Conservation (phyloP, 148 eudicot genomes). For the Pouteria glomerata region DNA sequence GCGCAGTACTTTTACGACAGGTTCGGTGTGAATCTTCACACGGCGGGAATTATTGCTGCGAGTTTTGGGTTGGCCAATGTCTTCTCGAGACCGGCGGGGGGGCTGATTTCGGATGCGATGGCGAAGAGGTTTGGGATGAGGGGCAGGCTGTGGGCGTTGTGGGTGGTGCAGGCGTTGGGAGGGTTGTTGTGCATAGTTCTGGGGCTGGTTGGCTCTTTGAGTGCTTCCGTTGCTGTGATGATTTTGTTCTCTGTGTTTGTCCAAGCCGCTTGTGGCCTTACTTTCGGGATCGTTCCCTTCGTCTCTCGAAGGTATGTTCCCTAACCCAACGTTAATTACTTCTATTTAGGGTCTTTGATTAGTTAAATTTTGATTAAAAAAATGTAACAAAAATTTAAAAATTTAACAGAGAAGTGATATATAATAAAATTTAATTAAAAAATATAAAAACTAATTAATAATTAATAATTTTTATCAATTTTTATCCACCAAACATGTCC, state of each 20-base stretch:
- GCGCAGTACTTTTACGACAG: slow-evolving; percentile 77
- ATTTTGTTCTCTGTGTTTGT: slow-evolving; percentile 64
- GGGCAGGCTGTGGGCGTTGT: slow-evolving; percentile 39
- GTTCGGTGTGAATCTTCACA: slow-evolving; percentile 46
- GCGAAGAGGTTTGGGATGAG: not conserved
- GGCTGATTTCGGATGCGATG: slow-evolving; percentile 50
- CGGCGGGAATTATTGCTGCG: slow-evolving; percentile 77
- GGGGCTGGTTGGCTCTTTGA: slow-evolving; percentile 42
- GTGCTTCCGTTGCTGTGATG: slow-evolving; percentile 60
- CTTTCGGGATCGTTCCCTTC: slow-evolving; percentile 81
- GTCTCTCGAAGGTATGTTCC: slow-evolving; percentile 66
- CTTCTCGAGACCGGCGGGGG: slow-evolving; percentile 74
- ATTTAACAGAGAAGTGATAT: too few relatives aligned
- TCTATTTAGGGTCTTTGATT: too few relatives aligned
- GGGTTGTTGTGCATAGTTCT: slow-evolving; percentile 54
- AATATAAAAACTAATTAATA: too few relatives aligned
- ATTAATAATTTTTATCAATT: too few relatives aligned
- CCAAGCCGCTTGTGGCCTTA: slow-evolving; percentile 82
- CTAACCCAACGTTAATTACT: too few relatives aligned
- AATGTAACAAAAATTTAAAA: too few relatives aligned
- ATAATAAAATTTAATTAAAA: too few relatives aligned
- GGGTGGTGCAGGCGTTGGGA: slow-evolving; percentile 52
- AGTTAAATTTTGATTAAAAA: too few relatives aligned
- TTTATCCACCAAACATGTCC: too few relatives aligned
- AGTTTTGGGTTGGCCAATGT: slow-evolving; percentile 67